Base-by-base conservation (phyloP, 164 flowering plant genomes). In the Annona squamosa region DNA sequence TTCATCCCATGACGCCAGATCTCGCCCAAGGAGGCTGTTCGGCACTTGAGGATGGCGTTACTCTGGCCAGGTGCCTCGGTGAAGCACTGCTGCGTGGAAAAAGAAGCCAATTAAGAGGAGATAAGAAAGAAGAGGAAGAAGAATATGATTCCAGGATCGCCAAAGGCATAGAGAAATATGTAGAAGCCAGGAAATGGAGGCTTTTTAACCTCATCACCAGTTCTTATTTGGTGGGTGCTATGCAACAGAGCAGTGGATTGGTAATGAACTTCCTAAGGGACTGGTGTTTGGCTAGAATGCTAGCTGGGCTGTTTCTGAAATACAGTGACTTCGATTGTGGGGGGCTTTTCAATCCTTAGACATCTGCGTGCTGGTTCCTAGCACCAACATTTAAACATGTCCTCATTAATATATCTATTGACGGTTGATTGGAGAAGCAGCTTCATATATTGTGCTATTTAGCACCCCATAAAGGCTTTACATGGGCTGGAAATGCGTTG, bases 1-100 rank as follows among this genome's bases (percentile, higher is more conserved):
- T 87, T 83, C 92, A 88, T 70, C 87, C 90, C 1, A 85, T 85
- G 90, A 85, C 92, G 3, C 88, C 92, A 63, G 87, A 87, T 63
- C 52, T 85, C 1, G 90, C 84, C 64, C 88, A 87, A 77, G 90
- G 90, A 0, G 88, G 81, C 2, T 82, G 90, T 63, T 37, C 80
- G 0, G 86, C 90, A 7, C 63, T 87, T 43, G 90, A 87, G 75
- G 90, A 87, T 61, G 86, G 78, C 16, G 75, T 87, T 43, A 79
- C 81, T 17, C 56, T 87, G 13, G 85, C 87, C 2, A 78, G 86
- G 62, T 85, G 88, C 70, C 80, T 87, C 26, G 86, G 69, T 2
- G 80, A 81, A 61, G 89, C 84, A 63, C 64, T 87, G 26, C 0
- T 61, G 37, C 52, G 37, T n/a, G 61, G 61, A 62, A 4, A 19